A percentile compares a stretch with the other conserved stretches of the same genome.
These are phyloP conservation scores for Ceriops zippeliana DNA, from an alignment of 345 rosid genomes.

Conservation along the genomic window DNA sequence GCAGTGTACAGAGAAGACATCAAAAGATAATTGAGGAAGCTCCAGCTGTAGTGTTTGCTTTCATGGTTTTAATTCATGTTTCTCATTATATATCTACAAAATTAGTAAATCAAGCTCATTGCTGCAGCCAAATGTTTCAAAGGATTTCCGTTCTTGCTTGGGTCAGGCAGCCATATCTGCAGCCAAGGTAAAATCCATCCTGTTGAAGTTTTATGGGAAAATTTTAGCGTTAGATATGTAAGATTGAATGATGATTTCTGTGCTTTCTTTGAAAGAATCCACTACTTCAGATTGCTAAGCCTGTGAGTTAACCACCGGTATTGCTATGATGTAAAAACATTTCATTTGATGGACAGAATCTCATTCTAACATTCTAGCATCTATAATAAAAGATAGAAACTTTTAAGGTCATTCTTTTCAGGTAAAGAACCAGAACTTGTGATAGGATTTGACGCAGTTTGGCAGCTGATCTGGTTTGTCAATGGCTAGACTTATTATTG, in stretches of 20 bases:
- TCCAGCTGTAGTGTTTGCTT: slow-evolving; percentile 72
- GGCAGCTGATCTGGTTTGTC: too few relatives aligned
- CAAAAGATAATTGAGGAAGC: slow-evolving; percentile 99
- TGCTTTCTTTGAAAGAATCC: neutral
- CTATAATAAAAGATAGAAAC: too few relatives aligned
- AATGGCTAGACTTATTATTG: too few relatives aligned
- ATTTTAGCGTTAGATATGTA: neutral
- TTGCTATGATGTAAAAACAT: too few relatives aligned
- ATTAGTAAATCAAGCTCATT: slow-evolving; percentile 29
- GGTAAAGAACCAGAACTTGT: too few relatives aligned
- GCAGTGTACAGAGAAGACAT: slow-evolving; percentile 95
- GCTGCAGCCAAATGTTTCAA: slow-evolving; percentile 76
- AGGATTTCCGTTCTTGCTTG: slow-evolving; percentile 59
- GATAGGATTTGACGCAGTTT: too few relatives aligned
- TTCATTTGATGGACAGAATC: too few relatives aligned
- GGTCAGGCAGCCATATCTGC: slow-evolving; percentile 94
- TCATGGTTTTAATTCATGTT: slow-evolving; percentile 24
- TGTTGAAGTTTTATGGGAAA: slow-evolving; percentile 11
- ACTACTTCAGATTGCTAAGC: neutral
- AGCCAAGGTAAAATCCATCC: slow-evolving; percentile 57
- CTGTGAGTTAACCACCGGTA: neutral
- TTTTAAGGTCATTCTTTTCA: too few relatives aligned
- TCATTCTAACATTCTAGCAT: too few relatives aligned
- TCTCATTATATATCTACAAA: slow-evolving; percentile 19
- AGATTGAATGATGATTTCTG: neutral